Conservation (phyloP, 352 stramenopile species). For the Globisporangium canariense region DNA sequence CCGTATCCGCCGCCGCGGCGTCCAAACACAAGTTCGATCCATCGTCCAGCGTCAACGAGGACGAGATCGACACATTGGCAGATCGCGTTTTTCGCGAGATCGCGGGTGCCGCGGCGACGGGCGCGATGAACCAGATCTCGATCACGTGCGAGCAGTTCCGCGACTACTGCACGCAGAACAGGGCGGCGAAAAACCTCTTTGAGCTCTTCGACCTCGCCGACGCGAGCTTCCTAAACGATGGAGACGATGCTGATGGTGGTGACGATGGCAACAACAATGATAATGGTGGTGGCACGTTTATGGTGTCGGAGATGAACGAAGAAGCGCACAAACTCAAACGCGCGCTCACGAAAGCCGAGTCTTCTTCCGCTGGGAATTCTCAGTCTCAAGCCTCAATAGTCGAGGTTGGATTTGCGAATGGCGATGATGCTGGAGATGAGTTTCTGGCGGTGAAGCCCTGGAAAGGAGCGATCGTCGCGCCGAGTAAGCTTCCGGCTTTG, state of each 20-base stretch:
- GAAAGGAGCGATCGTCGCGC: slow-evolving; percentile 77
- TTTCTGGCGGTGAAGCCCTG: slow-evolving; percentile 85
- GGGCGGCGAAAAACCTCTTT: slow-evolving; percentile 51
- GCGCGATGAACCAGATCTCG: slow-evolving; percentile 27
- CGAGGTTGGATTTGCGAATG: slow-evolving; percentile 1
- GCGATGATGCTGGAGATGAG: slow-evolving; percentile 56
- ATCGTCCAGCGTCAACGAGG: slow-evolving; percentile 37
- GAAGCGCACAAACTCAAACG: slow-evolving; percentile 15
- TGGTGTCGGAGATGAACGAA: not conserved
- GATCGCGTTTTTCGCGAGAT: slow-evolving; percentile 73
- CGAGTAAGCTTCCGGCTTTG: slow-evolving; percentile 52
- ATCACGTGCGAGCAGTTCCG: slow-evolving; percentile 82
- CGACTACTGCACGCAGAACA: slow-evolving; percentile 68
- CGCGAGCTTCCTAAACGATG: slow-evolving; percentile 14
- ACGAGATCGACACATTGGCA: slow-evolving; percentile 59
- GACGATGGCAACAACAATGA: not conserved
- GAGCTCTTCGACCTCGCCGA: slow-evolving; percentile 57
- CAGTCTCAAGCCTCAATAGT: slow-evolving; percentile 1
- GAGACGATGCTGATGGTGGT: slow-evolving; percentile 10
- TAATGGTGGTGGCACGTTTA: not conserved
- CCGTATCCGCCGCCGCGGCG: slow-evolving; percentile 7
- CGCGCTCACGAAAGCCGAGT: slow-evolving; percentile 5
- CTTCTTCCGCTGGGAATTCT: not conserved
- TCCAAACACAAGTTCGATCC: slow-evolving; percentile 6
- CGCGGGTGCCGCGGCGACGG: slow-evolving; percentile 24